phyloP scores from a whole-genome alignment of 129 eudicot species.

The Ambrosia trifida region DNA sequence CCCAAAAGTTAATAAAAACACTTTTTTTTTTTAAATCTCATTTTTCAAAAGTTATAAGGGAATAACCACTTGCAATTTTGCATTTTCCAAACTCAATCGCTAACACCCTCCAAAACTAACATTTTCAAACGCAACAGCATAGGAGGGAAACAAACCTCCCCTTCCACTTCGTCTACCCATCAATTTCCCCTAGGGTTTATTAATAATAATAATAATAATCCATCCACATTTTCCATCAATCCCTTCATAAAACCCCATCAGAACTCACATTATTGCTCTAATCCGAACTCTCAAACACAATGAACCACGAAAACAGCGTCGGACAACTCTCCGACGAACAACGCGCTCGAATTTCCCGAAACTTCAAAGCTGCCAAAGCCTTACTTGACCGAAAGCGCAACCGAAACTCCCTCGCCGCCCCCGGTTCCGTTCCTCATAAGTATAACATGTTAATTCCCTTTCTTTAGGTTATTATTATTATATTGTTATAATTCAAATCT shows the following conservation, averaged over 20 bases:
- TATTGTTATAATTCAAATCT: constrained; percentile 10
- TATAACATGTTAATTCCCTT: constrained; percentile 28
- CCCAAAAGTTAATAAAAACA: no score
- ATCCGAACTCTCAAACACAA: constrained; percentile 15
- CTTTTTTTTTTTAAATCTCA: no score
- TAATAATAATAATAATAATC: constrained; percentile 12
- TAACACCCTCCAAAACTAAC: no score
- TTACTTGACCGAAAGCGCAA: constrained; percentile 66
- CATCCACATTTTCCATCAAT: neutral
- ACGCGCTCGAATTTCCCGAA: constrained; percentile 77
- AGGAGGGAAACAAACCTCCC: constrained; percentile 36
- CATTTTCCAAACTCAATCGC: constrained; percentile 12
- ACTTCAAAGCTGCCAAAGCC: constrained; percentile 82
- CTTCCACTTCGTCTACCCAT: neutral
- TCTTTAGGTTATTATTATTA: neutral
- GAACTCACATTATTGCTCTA: neutral
- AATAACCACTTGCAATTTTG: no score
- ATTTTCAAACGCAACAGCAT: constrained; percentile 24
- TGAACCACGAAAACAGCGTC: constrained; percentile 42
- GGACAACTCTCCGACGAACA: constrained; percentile 71
- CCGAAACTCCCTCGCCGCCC: constrained; percentile 14
- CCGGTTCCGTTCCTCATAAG: constrained; percentile 35
- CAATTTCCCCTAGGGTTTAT: constrained; percentile 17
- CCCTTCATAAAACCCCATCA: constrained; percentile 5
- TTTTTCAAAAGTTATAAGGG: no score